These are phyloP conservation scores for Canavalia ensiformis DNA, from an alignment of 306 rosid genomes.

Conservation along the genomic window DNA sequence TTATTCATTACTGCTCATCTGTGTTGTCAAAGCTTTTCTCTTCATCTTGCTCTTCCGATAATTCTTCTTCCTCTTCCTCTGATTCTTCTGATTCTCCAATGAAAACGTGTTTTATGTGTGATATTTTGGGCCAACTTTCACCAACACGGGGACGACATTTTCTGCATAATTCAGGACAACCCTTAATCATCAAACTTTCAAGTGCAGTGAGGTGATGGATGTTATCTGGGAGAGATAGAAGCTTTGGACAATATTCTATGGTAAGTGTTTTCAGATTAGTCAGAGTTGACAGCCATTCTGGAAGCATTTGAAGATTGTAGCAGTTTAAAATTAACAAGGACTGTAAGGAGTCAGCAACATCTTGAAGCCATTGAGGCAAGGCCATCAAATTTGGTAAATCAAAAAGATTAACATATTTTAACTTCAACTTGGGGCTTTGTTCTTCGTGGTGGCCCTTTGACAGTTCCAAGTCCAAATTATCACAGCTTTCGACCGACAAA, in stretches of 20 bases:
- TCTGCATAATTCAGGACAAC: background rate
- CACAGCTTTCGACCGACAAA: background rate
- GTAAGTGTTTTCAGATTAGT: background rate
- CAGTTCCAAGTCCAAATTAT: background rate
- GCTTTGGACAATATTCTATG: background rate
- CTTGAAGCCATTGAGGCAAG: constrained; percentile 51
- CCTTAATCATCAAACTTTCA: background rate
- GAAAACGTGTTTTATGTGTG: background rate
- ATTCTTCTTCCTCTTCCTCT: background rate
- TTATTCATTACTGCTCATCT: too few relatives aligned
- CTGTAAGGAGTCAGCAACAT: background rate
- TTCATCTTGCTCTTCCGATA: background rate
- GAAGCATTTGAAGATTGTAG: background rate
- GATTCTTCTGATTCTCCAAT: background rate
- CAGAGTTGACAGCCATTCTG: background rate
- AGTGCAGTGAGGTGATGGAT: background rate
- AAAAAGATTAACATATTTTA: background rate
- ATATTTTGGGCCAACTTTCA: background rate
- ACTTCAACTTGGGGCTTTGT: background rate
- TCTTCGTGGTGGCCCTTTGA: background rate
- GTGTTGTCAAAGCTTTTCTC: background rate
- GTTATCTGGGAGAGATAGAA: background rate
- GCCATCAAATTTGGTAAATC: background rate
- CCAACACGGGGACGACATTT: background rate
- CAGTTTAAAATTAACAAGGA: background rate